Base-by-base conservation (phyloP, 1,284 basidiomycete species). In the Xanthoconium separans region DNA sequence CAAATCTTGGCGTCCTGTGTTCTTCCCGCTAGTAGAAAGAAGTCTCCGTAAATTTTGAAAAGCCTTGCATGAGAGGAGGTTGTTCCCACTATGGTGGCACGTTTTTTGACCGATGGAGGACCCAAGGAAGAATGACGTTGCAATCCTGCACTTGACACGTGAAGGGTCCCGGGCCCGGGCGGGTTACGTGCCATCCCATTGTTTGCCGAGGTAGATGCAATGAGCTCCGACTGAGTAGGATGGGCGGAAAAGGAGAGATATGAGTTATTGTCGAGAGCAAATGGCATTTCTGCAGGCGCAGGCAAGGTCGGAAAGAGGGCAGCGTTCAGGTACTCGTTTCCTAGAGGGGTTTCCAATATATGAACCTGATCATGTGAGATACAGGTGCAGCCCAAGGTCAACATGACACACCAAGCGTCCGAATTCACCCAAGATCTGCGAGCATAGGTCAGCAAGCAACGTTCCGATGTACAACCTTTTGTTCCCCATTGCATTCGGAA, bases 1-100 rank as follows among this genome's bases (percentile, higher is more conserved):
- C 89, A 93, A 57, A 88, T 78, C 47, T 80, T 76, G 0, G 94
- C 90, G 68, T 97, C 93, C 48, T 84, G 81, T 42, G 83, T 82
- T 61, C 90, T 78, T 16, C 95, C 95, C 10, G 91, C 82, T 20
- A 97, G 75, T 27, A 96, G 73, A 70, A 91, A 94, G 61, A 96
- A 80, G 70, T 96, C 93, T 0, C 85, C 95, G n/a, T 93, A 78
- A 16, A 95, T 79, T 73, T 95, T 97, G 70, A 85, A 88, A 43
- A 95, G 76, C 53, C 94, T 75, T 31, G 85, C 91, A 68, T 87
- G 87, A 7, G 87, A 85, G 6, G 85, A 87, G n/a, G 82, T 77
- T 18, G 80, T 80, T 30, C 85, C 86, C 50, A 89, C 80, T 16
- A 77, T 75, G 57, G 79, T 84, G 36, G 78, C 63, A 6, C 87